A percentile compares a stretch with the other conserved stretches of the same genome.
Conservation (phyloP, 2,329 filamentous ascomycete genomes). For the Myriosclerotinia curreyana region DNA sequence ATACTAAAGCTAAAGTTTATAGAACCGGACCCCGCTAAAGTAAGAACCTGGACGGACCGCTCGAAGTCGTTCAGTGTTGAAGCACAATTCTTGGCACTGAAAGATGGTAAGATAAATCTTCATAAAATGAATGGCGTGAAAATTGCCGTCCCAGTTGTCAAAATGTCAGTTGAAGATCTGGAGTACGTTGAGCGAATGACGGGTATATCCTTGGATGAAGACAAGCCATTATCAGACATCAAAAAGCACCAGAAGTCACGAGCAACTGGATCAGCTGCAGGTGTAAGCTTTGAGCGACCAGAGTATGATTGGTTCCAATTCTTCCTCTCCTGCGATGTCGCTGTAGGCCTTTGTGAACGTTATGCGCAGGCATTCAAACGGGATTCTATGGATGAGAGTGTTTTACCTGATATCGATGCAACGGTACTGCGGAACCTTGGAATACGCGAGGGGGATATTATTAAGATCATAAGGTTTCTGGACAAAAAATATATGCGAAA, state of each 20-base stretch:
- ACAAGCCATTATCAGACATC: slow-evolving; percentile 87
- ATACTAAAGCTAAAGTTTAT: slow-evolving; percentile 28
- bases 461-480: slow-evolving; percentile 87
- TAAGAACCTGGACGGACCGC: slow-evolving; percentile 91
- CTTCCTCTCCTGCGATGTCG: slow-evolving; percentile 88
- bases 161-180: slow-evolving; percentile 93
- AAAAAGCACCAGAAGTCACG: slow-evolving; percentile 44
- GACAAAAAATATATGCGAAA: slow-evolving; percentile 76
- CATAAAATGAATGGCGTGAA: slow-evolving; percentile 98
- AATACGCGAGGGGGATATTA: slow-evolving; percentile 92
- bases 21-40: slow-evolving; percentile 81
- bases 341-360: slow-evolving; percentile 87
- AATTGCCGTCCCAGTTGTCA: slow-evolving; percentile 90
- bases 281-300: slow-evolving; percentile 63
- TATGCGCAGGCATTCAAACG: slow-evolving; percentile 86
- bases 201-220: slow-evolving; percentile 84
- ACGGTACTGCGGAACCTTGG: slow-evolving; percentile 81
- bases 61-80: slow-evolving; percentile 96
- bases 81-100: slow-evolving; percentile 89
- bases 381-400: slow-evolving; percentile 94
- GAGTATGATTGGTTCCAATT: slow-evolving; percentile 99
- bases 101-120: slow-evolving; percentile 94
- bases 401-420: slow-evolving; percentile 84
- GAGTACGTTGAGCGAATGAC: slow-evolving; percentile 89
- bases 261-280: slow-evolving; percentile 51